Evolutionary conservation across 768 basidiomycete species (phyloP).

Genomic region (Amanita thiersii): DNA sequence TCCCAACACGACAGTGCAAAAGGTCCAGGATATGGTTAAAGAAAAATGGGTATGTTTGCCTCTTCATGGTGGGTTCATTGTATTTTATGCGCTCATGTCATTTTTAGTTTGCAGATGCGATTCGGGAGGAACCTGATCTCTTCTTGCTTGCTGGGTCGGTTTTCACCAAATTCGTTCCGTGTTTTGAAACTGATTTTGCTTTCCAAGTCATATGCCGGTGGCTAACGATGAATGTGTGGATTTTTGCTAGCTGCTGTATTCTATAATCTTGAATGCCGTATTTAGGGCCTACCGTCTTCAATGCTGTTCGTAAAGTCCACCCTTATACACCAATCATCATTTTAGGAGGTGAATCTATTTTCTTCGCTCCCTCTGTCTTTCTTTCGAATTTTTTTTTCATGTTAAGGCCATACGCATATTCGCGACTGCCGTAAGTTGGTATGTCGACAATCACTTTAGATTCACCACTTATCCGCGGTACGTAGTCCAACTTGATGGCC

Average conservation of each 20-base stretch:
- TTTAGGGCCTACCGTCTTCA: slow-evolving; percentile 63
- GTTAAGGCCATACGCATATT: slow-evolving; percentile 73
- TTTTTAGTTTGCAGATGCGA: slow-evolving; percentile 65
- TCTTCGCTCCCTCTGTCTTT: neutral
- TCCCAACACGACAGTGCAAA: slow-evolving; percentile 66
- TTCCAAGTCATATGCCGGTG: slow-evolving; percentile 86
- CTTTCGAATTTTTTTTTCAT: neutral
- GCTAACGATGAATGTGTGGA: slow-evolving; percentile 61
- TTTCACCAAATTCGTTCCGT: too few species aligned
- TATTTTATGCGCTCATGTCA: too few species aligned
- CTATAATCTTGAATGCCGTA: neutral
- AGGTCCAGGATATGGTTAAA: slow-evolving; percentile 66
- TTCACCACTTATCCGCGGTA: too few species aligned
- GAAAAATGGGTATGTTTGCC: slow-evolving; percentile 69
- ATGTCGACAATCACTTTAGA: neutral
- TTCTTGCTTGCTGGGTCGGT: slow-evolving; percentile 67
- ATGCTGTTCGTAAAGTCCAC: slow-evolving; percentile 68
- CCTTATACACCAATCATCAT: slow-evolving; percentile 73
- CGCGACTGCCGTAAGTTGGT: slow-evolving; percentile 60
- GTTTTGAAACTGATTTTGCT: too few species aligned
- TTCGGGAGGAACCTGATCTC: slow-evolving; percentile 73
- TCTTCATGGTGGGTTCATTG: too few species aligned
- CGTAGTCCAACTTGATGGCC: slow-evolving; percentile 56
- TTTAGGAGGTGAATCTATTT: slow-evolving; percentile 55
- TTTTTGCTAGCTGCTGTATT: slow-evolving; percentile 15